These are phyloP conservation scores for Lodderomyces metapsilosis DNA, from an alignment of 1,139 yeast species.

Conservation along the genomic window DNA sequence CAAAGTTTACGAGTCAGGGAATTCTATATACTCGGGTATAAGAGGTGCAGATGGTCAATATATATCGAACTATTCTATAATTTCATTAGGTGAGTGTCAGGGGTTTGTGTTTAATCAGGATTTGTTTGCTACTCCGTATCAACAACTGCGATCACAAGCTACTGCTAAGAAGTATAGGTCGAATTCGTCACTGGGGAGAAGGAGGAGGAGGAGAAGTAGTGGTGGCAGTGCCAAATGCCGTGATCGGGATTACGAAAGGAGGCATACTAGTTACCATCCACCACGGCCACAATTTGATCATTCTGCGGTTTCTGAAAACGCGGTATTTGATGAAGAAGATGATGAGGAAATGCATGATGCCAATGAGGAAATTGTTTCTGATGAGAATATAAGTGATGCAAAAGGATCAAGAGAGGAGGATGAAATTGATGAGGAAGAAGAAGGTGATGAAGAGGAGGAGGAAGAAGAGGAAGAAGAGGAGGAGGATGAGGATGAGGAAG, in stretches of 20 bases:
- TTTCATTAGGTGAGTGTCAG: constrained; percentile 61
- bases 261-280: constrained; percentile 36
- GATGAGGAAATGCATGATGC: constrained; percentile 10
- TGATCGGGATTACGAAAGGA: constrained; percentile 16
- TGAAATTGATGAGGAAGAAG: constrained; percentile 10
- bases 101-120: constrained; percentile 78
- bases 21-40: constrained; percentile 7
- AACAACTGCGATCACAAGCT: constrained; percentile 51
- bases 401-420: constrained; percentile 14
- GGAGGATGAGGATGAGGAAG: constrained; percentile 25
- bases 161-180: constrained; percentile 28
- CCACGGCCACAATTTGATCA: constrained; percentile 24
- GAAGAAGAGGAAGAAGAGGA: constrained; percentile 20
- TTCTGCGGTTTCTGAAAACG: constrained; percentile 7
- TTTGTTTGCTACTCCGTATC: constrained; percentile 65
- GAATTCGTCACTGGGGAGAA: background rate
- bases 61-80: constrained; percentile 33
- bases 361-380: constrained; percentile 7
- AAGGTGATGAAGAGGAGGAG: constrained; percentile 16
- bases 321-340: constrained; percentile 8
- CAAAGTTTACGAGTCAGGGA: constrained; percentile 52
- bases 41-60: constrained; percentile 15
- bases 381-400: constrained; percentile 15
- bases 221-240: background rate
- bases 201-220: background rate